Evolutionary conservation across 441 rosid species (phyloP), one percentile per base, ranked within the genome.

Genomic region (Iberis amara): DNA sequence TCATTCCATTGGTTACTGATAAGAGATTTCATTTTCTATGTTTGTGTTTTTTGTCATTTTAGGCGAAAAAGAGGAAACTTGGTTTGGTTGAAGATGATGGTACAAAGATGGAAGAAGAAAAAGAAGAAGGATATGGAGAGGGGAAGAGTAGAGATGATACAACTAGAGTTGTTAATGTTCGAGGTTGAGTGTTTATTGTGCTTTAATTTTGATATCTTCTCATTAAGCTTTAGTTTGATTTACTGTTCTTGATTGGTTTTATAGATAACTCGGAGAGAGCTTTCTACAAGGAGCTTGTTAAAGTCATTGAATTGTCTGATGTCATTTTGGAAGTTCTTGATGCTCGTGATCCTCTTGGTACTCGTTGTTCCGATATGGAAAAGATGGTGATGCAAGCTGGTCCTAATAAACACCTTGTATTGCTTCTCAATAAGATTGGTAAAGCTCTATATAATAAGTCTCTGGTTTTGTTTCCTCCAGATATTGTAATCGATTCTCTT

Each of bases 311-410:
- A 66, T 74, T 73, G 64, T 89, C 97, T 1, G 97, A 92, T 78
- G 97, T 92, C 65, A 84, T 89, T 62, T 42, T 92, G 71, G 99
- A 92, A 77, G 90, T 92, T 62, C 82, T 92, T 42, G 97, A 92
- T 72, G 92, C 96, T 0, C 77, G 96, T 36, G 99, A 92, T 72
- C 96, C 97, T 14, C 75, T 86, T 24, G 92, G 98, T 43, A 85
- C 89, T 11, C 92, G 98, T 9, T 89, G 99, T 66, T 67, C 76
- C 39, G 98, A 86, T 52, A 86, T 92, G 96, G 98, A 92, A 74
- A 86, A 75, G 59, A 78, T 92, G 94, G 99, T 92, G 73, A 71
- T 74, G 79, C 88, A 71, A 69, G 71, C 89, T 0, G 91, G 96
- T 62, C 81, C 85, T 28, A 81, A 78, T 40, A 88, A 92, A 70